Evolutionary conservation across 352 stramenopile species (phyloP).

Genomic region (Poterioochromonas sp.): DNA sequence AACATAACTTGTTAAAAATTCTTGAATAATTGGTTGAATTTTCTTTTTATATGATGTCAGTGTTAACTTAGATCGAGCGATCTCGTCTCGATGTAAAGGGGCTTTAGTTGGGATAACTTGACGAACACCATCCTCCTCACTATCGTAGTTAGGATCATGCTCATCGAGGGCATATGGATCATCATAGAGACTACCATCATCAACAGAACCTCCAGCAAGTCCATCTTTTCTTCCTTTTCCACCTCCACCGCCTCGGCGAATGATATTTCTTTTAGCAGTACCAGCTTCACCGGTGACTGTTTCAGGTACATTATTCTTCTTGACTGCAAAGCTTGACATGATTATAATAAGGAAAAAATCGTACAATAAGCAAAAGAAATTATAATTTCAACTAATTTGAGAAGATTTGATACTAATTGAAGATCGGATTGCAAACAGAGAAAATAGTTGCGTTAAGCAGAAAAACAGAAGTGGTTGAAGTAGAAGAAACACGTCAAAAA

Average conservation of each 20-base stretch:
- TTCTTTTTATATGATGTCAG: constrained; percentile 75
- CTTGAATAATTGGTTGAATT: constrained; percentile 70
- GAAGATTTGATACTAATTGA: no score
- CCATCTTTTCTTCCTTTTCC: not conserved
- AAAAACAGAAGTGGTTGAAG: no score
- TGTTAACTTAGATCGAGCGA: constrained; percentile 40
- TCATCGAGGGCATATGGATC: constrained; percentile 63
- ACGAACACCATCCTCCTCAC: constrained; percentile 62
- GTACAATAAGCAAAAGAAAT: no score
- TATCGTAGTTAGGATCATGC: constrained; percentile 84
- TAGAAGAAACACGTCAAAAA: no score
- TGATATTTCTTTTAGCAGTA: constrained; percentile 23
- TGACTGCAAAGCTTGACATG: not conserved
- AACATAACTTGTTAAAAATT: constrained; percentile 67
- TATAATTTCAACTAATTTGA: no score
- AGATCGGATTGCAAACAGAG: no score
- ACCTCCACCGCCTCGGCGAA: not conserved
- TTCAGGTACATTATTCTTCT: constrained; percentile 22
- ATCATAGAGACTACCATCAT: constrained; percentile 47
- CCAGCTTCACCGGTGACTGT: not conserved
- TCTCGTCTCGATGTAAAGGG: not conserved
- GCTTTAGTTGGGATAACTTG: not conserved
- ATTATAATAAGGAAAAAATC: no score
- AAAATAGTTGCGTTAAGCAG: no score
- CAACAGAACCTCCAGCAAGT: not conserved